Evolutionary conservation across 495 filamentous ascomycete species (phyloP).

Genomic region (Parathielavia appendiculata): DNA sequence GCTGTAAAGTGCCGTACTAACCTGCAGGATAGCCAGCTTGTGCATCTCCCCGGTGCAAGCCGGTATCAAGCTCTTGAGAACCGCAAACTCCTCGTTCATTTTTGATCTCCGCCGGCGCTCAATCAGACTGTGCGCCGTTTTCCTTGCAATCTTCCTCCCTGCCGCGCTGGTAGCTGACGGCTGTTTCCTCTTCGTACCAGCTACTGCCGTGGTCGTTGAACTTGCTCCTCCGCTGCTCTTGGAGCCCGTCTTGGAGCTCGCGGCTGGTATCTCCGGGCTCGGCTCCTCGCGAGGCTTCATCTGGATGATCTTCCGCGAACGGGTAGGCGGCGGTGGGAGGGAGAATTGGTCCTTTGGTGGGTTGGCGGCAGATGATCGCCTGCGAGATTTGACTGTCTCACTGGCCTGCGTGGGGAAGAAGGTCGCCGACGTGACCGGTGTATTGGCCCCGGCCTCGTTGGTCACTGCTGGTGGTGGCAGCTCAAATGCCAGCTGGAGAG

Average conservation of each 20-base stretch:
- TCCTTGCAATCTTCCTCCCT: conserved; percentile 86
- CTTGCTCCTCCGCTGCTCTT: conserved; percentile 23
- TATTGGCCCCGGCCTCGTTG: conserved; percentile 35
- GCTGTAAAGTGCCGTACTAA: conserved; percentile 29
- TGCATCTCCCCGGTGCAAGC: conserved; percentile 95
- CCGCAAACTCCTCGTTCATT: conserved; percentile 98
- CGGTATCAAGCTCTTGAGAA: conserved; percentile 92
- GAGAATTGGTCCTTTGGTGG: conserved; percentile 60
- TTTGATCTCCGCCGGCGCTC: conserved; percentile 86
- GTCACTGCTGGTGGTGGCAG: conserved; percentile 78
- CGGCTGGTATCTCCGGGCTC: conserved; percentile 18
- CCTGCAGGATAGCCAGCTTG: conserved; percentile 94
- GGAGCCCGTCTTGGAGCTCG: conserved; percentile 15
- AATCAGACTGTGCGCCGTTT: conserved; percentile 94
- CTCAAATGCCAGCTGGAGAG: conserved; percentile 56
- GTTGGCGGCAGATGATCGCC: conserved; percentile 47
- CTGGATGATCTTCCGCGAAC: conserved; percentile 94
- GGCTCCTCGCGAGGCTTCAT: conserved; percentile 70
- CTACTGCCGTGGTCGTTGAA: conserved; percentile 31
- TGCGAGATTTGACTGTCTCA: conserved; percentile 53
- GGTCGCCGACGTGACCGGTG: conserved; percentile 17
- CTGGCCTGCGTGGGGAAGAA: conserved; percentile 46
- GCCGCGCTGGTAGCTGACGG: conserved; percentile 68
- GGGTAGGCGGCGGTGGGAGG: conserved; percentile 85
- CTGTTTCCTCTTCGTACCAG: conserved; percentile 62